Evolutionary conservation across 2,329 filamentous ascomycete species (phyloP).

Genomic region (Chaetomium globosum): DNA sequence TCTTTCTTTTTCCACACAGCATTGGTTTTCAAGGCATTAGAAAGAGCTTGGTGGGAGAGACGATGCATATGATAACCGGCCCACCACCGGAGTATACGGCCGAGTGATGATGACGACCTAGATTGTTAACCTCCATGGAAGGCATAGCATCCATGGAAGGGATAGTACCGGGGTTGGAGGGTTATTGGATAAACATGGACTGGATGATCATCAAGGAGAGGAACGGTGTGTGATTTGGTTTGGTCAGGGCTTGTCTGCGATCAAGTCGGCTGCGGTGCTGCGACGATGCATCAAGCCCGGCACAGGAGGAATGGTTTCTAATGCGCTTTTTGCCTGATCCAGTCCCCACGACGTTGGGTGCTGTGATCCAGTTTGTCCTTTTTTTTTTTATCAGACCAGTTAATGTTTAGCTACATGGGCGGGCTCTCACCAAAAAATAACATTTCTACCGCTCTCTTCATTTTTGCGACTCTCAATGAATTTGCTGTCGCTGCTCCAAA

Average conservation of each 20-base stretch:
- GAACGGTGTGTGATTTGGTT: background rate
- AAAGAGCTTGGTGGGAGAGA: conserved; percentile 14
- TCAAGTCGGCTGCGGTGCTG: background rate
- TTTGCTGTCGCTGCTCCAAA: background rate
- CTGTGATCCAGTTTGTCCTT: background rate
- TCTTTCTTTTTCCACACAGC: conserved; percentile 11
- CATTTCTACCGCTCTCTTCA: background rate
- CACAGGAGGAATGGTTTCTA: background rate
- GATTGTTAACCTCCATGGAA: conserved; percentile 19
- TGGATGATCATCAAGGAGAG: background rate
- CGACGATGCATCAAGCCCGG: background rate
- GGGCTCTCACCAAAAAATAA: conserved; percentile 7
- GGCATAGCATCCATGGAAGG: conserved; percentile 1
- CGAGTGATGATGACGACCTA: conserved; percentile 31
- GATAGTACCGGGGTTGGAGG: background rate
- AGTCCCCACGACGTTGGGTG: background rate
- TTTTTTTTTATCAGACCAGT: conserved; percentile 6
- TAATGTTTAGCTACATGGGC: conserved; percentile 26
- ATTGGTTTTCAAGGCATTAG: conserved; percentile 29
- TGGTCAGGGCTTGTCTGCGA: background rate
- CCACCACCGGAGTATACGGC: conserved; percentile 19
- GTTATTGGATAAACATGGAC: background rate
- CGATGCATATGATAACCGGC: conserved; percentile 28
- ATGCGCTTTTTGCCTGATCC: background rate
- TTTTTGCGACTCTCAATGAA: background rate